These are phyloP conservation scores for Gynostemma pentaphyllum DNA, from an alignment of 306 rosid genomes.

Conservation along the genomic window DNA sequence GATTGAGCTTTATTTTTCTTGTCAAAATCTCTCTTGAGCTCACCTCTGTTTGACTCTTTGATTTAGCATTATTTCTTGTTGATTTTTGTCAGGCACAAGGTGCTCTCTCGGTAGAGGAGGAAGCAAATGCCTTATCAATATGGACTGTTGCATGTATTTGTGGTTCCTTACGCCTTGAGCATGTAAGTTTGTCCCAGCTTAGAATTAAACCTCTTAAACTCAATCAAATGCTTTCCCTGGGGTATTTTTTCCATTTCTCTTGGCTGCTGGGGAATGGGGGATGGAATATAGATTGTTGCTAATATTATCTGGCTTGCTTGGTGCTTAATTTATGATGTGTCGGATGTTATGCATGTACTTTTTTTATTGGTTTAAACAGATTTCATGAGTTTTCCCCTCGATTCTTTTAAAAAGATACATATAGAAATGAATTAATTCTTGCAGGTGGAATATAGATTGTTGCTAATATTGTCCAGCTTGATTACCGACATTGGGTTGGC, in stretches of 20 bases:
- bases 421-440: too few relatives aligned
- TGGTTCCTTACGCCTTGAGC: constrained; percentile 91
- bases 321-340: too few relatives aligned
- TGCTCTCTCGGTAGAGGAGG: constrained; percentile 77
- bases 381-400: too few relatives aligned
- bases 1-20: background rate
- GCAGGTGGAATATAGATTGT: background rate
- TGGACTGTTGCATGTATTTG: constrained; percentile 93
- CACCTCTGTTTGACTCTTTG: background rate
- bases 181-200: constrained; percentile 40
- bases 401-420: too few relatives aligned
- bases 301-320: too few relatives aligned
- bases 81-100: constrained; percentile 58
- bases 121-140: constrained; percentile 80
- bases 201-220: background rate
- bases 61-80: constrained; percentile 16
- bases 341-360: too few relatives aligned
- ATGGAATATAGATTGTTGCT: background rate
- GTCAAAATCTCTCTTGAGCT: background rate
- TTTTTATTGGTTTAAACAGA: too few relatives aligned
- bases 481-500: too few relatives aligned
- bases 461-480: background rate
- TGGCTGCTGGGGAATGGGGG: background rate
- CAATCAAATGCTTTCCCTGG: too few relatives aligned
- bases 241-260: background rate